These are phyloP conservation scores for Amaranthus hypochondriacus DNA, from an alignment of 148 eudicot species.

Conservation along the genomic window DNA sequence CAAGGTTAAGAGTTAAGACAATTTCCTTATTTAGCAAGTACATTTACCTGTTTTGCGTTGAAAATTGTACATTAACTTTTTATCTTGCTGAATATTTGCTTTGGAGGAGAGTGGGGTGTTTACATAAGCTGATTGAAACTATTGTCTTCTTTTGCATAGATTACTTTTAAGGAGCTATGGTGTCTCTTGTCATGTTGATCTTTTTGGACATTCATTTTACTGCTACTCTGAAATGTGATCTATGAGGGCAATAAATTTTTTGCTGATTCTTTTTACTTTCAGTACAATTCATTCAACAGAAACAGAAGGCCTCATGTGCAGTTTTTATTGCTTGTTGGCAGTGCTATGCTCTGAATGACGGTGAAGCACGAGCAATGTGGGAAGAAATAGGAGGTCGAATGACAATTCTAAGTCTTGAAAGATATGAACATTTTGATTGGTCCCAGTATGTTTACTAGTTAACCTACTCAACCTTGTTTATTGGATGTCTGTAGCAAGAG, in stretches of 20 bases:
- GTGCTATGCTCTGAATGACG: constrained; percentile 73
- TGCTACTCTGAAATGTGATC: neutral
- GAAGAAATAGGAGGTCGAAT: constrained; percentile 71
- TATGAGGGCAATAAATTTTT: neutral
- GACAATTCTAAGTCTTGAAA: constrained; percentile 56
- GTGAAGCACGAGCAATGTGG: constrained; percentile 61
- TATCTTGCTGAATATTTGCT: neutral
- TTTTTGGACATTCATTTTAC: neutral
- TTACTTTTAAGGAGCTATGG: neutral
- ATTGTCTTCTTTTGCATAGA: neutral
- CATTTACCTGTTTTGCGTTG: no score
- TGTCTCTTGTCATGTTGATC: neutral
- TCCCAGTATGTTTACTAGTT: constrained; percentile 67
- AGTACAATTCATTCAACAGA: neutral
- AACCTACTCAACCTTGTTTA: constrained; percentile 28
- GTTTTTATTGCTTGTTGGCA: constrained; percentile 28
- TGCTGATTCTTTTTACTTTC: neutral
- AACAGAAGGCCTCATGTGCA: neutral
- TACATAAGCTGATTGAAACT: neutral
- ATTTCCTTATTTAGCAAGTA: no score
- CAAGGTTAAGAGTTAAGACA: neutral
- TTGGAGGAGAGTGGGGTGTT: neutral
- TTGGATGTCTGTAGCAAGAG: constrained; percentile 15
- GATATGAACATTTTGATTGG: constrained; percentile 77
- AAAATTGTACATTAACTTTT: neutral